Conservation (phyloP, 176 grass and related monocot species). For the Eremochloa ophiuroides region DNA sequence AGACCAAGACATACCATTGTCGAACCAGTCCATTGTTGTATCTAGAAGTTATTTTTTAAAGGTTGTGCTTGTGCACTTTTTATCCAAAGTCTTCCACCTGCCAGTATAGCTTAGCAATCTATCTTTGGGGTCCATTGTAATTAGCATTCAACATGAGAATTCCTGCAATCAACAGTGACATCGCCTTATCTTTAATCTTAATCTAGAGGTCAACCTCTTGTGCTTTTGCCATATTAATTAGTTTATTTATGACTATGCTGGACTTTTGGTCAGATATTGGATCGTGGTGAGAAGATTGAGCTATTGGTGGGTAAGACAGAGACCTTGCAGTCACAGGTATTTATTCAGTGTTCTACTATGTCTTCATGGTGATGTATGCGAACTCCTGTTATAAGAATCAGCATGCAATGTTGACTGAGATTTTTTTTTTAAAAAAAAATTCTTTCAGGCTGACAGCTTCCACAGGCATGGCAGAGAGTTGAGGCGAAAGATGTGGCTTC, state of each 20-base stretch:
- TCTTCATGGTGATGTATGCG: not conserved
- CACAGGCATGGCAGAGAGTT: conserved; percentile 96
- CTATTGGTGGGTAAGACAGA: conserved; percentile 94
- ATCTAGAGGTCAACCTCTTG: not conserved
- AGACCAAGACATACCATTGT: not conserved
- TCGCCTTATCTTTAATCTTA: not conserved
- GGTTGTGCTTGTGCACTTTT: not conserved
- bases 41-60: not conserved
- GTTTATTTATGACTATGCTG: not conserved
- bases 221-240: not conserved
- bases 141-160: not conserved
- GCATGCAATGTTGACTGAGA: not conserved
- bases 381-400: not conserved
- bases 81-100: not conserved
- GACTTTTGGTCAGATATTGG: conserved; percentile 63
- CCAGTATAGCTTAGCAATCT: not conserved
- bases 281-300: conserved; percentile 95
- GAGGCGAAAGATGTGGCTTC: conserved; percentile 96
- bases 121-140: not conserved
- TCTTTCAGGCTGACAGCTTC: conserved; percentile 83
- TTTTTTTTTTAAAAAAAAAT: conserved; percentile 15
- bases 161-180: not conserved
- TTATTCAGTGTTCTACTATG: not conserved
- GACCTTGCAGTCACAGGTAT: conserved; percentile 91
- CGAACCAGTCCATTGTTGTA: not conserved